phyloP scores from a whole-genome alignment of 352 stramenopile genomes.

The Blastocystis sp. region DNA sequence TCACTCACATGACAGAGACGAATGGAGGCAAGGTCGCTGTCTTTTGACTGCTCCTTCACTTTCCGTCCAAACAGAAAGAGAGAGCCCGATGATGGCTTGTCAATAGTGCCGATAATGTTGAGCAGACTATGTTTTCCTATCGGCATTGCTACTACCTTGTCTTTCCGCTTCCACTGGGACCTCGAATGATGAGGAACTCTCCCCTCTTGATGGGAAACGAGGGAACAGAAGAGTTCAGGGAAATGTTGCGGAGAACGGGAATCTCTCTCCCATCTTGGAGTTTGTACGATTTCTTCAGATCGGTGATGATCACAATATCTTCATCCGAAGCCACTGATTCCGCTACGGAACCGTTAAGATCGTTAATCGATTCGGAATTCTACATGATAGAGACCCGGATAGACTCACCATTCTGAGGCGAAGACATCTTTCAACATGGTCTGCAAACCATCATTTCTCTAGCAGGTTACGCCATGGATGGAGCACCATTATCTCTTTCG shows the following conservation, averaged over 20 bases:
- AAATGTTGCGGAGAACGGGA: background rate
- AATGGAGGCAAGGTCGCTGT: constrained; percentile 51
- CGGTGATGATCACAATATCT: background rate
- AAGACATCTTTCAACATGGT: background rate
- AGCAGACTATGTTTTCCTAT: constrained; percentile 54
- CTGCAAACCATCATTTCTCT: background rate
- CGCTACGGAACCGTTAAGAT: background rate
- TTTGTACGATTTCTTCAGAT: background rate
- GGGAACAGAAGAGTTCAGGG: background rate
- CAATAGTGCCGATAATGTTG: constrained; percentile 59
- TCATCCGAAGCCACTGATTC: background rate
- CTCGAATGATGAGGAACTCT: constrained; percentile 58
- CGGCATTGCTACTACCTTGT: background rate
- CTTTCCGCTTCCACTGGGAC: constrained; percentile 55
- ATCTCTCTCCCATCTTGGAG: constrained; percentile 28
- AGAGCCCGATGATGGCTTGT: constrained; percentile 47
- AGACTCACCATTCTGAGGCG: background rate
- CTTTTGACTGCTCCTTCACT: background rate
- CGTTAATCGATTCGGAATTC: background rate
- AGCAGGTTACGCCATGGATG: background rate
- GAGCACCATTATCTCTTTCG: background rate
- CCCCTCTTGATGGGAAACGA: constrained; percentile 44
- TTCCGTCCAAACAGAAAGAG: constrained; percentile 55
- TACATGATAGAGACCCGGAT: background rate
- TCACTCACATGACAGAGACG: constrained; percentile 39